Evolutionary conservation across 2,329 filamentous ascomycete species (phyloP).

Genomic region (Pseudogymnoascus sp.): DNA sequence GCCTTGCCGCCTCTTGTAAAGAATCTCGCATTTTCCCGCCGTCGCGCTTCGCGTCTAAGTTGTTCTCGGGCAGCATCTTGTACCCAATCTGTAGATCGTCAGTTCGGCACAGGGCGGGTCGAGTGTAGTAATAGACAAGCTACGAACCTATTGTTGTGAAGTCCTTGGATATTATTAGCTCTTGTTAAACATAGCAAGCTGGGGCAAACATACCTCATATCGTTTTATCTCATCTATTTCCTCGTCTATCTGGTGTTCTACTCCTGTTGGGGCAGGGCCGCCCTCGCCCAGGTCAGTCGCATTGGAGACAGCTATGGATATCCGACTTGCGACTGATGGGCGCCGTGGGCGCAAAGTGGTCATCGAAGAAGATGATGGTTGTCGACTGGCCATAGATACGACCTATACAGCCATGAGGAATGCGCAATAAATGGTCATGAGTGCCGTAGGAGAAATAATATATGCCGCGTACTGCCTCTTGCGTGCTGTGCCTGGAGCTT

Average conservation of each 20-base stretch:
- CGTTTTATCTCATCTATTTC: slow-evolving; percentile 97
- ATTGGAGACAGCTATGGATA: slow-evolving; percentile 5
- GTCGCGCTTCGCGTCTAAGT: slow-evolving; percentile 66
- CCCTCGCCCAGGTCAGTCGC: slow-evolving; percentile 51
- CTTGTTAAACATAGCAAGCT: not conserved
- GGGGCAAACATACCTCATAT: slow-evolving; percentile 59
- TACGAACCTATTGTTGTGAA: slow-evolving; percentile 80
- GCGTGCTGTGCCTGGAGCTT: slow-evolving; percentile 7
- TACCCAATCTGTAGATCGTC: slow-evolving; percentile 71
- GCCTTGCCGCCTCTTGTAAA: slow-evolving; percentile 57
- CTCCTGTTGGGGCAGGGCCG: slow-evolving; percentile 41
- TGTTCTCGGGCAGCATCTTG: slow-evolving; percentile 93
- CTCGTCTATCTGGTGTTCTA: slow-evolving; percentile 71
- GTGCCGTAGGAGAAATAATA: not conserved
- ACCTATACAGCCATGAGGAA: slow-evolving; percentile 6
- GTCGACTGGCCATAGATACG: slow-evolving; percentile 6
- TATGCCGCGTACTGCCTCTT: not conserved
- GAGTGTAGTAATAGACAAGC: slow-evolving; percentile 12
- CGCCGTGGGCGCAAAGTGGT: not conserved
- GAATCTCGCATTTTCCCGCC: slow-evolving; percentile 65
- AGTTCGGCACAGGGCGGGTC: slow-evolving; percentile 25
- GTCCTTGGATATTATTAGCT: slow-evolving; percentile 45
- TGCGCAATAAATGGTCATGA: not conserved
- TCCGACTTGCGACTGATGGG: slow-evolving; percentile 4
- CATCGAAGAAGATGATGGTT: slow-evolving; percentile 1